Evolutionary conservation across 352 stramenopile species (phyloP), one percentile per base, ranked within the genome.

Genomic region (Aphanomyces euteiches): DNA sequence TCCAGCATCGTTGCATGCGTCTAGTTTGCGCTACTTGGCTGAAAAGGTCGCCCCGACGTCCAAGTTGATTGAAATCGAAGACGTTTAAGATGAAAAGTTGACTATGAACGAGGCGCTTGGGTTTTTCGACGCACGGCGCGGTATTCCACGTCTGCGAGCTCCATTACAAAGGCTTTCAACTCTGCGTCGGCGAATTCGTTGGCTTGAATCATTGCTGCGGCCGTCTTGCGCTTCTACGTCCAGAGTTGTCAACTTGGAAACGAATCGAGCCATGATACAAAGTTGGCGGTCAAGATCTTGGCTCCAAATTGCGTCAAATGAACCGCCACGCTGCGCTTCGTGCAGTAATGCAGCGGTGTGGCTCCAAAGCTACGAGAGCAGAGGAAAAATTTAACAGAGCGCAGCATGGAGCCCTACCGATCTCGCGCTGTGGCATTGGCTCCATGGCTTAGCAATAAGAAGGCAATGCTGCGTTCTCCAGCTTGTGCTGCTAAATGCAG

Each of bases 391-490:
- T 1, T 5, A 37, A 15, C 8, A 64, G 7, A 2, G 47, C 37
- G 15, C 19, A 28, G 13, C 19, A 54, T 69, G 61, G 12, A 10
- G 37, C 47, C 12, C 19, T 28, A 69, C 63, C 65, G 6, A 21
- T 92, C 82, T 0, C 79, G 76, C 45, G 77, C 76, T 3, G 75
- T 76, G 0, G 77, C 75, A 13, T 92, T 81, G 12, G 85, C 82
- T 0, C 83, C 85, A 39, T 91, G 75, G 36, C 80, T 90, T 21
- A 92, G 75, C 15, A 92, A 64, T n/a, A 87, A 66, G 56, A 92
- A 92, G 1, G 78, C 82, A 12, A 91, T 75, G 1, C 81, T 72
- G 10, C 85, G 82, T 28, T 85, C 76, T 60, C 84, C 86, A 38
- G 80, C 81, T 0, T 75, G 72, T 19, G 90, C 83, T 12, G 83